Percentiles rank a stretch among this genome's conserved stretches.
Evolutionary conservation across 495 filamentous ascomycete species (phyloP).

Genomic region (Daldinia decipiens): DNA sequence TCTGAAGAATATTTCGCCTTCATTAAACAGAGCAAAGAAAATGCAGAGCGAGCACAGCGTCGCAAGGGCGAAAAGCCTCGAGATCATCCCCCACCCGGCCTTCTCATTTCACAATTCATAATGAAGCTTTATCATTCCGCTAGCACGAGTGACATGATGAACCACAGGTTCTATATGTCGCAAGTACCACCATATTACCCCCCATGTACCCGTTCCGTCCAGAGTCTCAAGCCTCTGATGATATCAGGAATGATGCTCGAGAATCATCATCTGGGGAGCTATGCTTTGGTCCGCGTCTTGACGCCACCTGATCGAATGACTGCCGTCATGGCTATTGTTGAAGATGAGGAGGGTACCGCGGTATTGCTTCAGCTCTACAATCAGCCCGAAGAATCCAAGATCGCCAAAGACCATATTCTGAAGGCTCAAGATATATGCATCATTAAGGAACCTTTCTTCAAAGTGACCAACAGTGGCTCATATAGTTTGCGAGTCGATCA

Average conservation of each 20-base stretch:
- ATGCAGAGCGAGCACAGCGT: constrained; percentile 11
- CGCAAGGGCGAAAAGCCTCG: constrained; percentile 35
- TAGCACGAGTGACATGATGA: too few relatives aligned
- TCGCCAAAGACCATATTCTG: constrained; percentile 45
- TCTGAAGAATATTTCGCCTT: neutral
- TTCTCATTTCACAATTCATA: constrained; percentile 18
- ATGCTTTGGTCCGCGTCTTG: constrained; percentile 52
- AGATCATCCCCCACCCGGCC: constrained; percentile 14
- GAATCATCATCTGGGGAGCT: constrained; percentile 59
- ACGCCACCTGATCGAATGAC: constrained; percentile 51
- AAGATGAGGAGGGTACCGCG: constrained; percentile 59
- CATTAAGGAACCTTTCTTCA: constrained; percentile 66
- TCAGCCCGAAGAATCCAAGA: constrained; percentile 41
- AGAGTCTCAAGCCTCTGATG: constrained; percentile 35
- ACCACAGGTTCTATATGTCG: constrained; percentile 8
- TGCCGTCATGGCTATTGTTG: constrained; percentile 54
- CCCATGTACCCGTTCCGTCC: constrained; percentile 21
- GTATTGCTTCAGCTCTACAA: constrained; percentile 56
- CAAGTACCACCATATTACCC: constrained; percentile 21
- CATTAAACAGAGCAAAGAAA: neutral
- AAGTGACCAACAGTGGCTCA: constrained; percentile 49
- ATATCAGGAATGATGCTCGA: constrained; percentile 54
- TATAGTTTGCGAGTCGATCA: constrained; percentile 64
- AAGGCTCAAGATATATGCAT: constrained; percentile 49
- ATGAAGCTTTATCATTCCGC: neutral